Evolutionary conservation across 495 filamentous ascomycete genomes (phyloP).

Genomic region (Daldinia childiae): DNA sequence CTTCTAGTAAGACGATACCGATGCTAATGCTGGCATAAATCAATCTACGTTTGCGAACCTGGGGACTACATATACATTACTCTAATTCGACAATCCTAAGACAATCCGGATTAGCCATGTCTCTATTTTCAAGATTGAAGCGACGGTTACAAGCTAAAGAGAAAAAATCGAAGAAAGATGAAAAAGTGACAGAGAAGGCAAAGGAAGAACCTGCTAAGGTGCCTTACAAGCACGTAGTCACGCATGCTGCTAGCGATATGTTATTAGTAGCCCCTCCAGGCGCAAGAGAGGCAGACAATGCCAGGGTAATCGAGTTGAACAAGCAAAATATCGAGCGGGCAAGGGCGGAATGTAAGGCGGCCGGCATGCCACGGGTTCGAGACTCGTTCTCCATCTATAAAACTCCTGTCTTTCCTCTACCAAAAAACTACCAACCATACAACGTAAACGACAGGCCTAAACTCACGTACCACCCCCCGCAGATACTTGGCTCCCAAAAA

Average conservation of each 20-base stretch:
- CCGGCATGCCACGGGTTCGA: conserved; percentile 52
- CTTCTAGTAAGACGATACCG: neutral
- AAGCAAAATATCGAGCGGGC: conserved; percentile 53
- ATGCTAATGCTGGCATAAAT: neutral
- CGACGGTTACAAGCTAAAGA: conserved; percentile 59
- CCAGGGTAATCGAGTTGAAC: conserved; percentile 56
- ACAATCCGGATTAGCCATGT: conserved; percentile 52
- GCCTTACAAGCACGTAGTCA: conserved; percentile 65
- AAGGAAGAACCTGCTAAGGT: conserved; percentile 52
- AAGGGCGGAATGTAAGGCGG: conserved; percentile 39
- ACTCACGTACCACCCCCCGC: conserved; percentile 20
- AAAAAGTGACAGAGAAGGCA: conserved; percentile 51
- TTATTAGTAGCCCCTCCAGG: conserved; percentile 60
- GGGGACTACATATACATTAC: neutral
- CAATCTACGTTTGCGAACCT: neutral
- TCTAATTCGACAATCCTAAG: neutral
- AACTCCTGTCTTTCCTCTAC: conserved; percentile 53
- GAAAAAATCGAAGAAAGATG: conserved; percentile 57
- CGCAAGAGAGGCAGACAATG: conserved; percentile 56
- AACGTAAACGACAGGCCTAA: conserved; percentile 39
- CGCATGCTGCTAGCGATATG: conserved; percentile 66
- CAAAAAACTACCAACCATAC: conserved; percentile 55
- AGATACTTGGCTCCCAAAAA: conserved; percentile 25
- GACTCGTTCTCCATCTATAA: conserved; percentile 54
- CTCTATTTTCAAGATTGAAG: conserved; percentile 61